These are phyloP conservation scores for Talaromyces sp. DNA, from an alignment of 2,329 filamentous ascomycete species.

Conservation along the genomic window DNA sequence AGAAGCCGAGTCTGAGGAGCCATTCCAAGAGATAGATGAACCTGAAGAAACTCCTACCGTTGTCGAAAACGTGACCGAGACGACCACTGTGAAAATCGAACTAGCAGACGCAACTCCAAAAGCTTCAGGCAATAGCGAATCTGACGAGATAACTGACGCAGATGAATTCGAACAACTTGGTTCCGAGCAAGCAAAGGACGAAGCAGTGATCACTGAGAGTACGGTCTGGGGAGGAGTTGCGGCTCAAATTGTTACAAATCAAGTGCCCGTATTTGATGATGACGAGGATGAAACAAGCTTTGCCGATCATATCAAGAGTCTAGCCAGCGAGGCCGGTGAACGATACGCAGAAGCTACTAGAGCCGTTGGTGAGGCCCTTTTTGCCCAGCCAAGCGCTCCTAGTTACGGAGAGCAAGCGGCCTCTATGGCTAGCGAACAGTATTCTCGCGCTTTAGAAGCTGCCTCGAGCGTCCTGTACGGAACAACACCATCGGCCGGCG, in stretches of 20 bases:
- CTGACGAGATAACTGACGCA: not conserved
- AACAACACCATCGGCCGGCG: constrained; percentile 38
- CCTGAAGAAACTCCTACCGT: constrained; percentile 17
- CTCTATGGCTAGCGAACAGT: constrained; percentile 55
- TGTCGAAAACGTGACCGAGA: constrained; percentile 27
- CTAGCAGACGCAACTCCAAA: constrained; percentile 9
- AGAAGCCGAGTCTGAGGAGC: not conserved
- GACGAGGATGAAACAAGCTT: constrained; percentile 45
- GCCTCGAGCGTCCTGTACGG: constrained; percentile 57
- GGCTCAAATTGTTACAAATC: constrained; percentile 49
- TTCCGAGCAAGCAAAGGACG: not conserved
- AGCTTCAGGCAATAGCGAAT: not conserved
- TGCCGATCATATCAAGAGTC: constrained; percentile 50
- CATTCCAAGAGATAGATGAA: constrained; percentile 10
- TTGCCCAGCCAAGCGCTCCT: constrained; percentile 45
- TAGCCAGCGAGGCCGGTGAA: constrained; percentile 52
- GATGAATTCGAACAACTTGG: not conserved
- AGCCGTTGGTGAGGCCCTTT: constrained; percentile 55
- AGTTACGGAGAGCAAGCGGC: constrained; percentile 50
- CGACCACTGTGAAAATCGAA: constrained; percentile 10
- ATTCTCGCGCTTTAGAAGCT: constrained; percentile 54
- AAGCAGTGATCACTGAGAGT: constrained; percentile 19
- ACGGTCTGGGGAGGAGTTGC: constrained; percentile 56
- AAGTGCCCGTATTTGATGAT: constrained; percentile 49
- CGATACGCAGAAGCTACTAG: constrained; percentile 52